Evolutionary conservation across 2,329 filamentous ascomycete genomes (phyloP), one percentile per base, ranked within the genome.

Genomic region (Chrysosporium queenslandicum): DNA sequence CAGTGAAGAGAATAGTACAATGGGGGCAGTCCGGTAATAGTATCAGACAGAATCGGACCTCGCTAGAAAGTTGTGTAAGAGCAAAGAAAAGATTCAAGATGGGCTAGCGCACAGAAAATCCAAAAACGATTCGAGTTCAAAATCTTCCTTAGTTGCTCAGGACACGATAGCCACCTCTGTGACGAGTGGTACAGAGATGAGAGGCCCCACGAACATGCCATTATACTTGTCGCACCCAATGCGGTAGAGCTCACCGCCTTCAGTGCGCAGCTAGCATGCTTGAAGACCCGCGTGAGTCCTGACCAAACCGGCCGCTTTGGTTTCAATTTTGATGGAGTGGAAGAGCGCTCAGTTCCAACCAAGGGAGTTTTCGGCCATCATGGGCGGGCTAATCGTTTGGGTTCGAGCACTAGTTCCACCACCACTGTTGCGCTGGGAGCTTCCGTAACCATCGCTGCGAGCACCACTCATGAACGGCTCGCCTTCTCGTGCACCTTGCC

Each of bases 351-450:
- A 96, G 75, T 94, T 94, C 90, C 90, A 96, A 63, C 90, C 90
- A 59, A 96, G 79, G 48, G 88, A 94, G 77, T 96, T 96, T 74
- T 94, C 89, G 2, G 89, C 85, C 68, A 90, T 90, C 58, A 95
- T 86, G 2, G 90, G 90, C 30, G 87, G 87, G 56, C 87, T 94
- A 66, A 96, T 95, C 69, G 84, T 80, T 63, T 82, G 78, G 51
- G 82, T 83, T 56, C 83, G 73, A 52, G 80, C 76, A 58, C 77
- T 83, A 46, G 77, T 77, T 59, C 76, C 78, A 55, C 81, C 79
- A 58, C 85, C 85, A 65, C 86, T 90, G 59, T 77, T 80, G 51
- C 84, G 80, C 58, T 65, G 47, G 58, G 82, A 66, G 42, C 42
- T 45, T 81, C 76, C 52, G 66, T 67, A 55, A 62, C 66, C 70